A percentile compares a stretch with the other conserved stretches of the same genome.
phyloP scores from a whole-genome alignment of 2,329 filamentous ascomycete genomes.

The Boeremia lycopersici region DNA sequence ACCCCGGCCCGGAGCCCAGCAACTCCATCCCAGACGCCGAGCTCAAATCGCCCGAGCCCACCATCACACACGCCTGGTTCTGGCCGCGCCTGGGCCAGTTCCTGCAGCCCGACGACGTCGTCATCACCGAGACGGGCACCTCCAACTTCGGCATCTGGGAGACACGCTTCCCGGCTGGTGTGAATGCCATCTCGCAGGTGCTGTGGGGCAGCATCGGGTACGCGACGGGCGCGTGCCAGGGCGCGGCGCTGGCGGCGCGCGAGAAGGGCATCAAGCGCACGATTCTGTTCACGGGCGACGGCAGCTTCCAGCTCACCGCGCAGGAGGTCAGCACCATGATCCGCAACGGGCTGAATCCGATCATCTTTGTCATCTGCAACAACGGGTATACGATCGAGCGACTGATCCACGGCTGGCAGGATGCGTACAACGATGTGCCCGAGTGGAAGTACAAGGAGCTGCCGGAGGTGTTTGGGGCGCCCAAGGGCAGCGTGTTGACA shows the following conservation, averaged over 20 bases:
- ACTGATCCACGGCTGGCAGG: constrained; percentile 83
- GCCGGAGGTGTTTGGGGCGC: constrained; percentile 70
- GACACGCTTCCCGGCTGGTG: constrained; percentile 76
- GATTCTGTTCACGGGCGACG: constrained; percentile 88
- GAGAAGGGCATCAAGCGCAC: constrained; percentile 68
- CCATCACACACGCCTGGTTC: constrained; percentile 74
- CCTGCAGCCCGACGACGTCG: constrained; percentile 72
- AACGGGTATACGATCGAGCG: constrained; percentile 90
- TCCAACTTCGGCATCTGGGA: constrained; percentile 89
- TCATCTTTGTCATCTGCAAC: constrained; percentile 87
- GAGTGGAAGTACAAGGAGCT: constrained; percentile 75
- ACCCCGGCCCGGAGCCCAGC: constrained; percentile 58
- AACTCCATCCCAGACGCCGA: constrained; percentile 56
- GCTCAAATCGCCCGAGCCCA: constrained; percentile 36
- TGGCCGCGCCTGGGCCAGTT: constrained; percentile 79
- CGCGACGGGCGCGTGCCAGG: constrained; percentile 66
- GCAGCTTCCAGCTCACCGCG: constrained; percentile 81
- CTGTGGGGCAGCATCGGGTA: constrained; percentile 74
- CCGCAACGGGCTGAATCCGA: constrained; percentile 72
- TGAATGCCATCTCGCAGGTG: constrained; percentile 81
- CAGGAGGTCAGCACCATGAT: constrained; percentile 88
- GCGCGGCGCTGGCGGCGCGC: constrained; percentile 75
- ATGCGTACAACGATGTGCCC: constrained; percentile 79
- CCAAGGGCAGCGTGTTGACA: constrained; percentile 62
- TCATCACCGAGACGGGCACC: constrained; percentile 88